Base-by-base conservation (phyloP, 441 rosid species). In the Capsella rubella region DNA sequence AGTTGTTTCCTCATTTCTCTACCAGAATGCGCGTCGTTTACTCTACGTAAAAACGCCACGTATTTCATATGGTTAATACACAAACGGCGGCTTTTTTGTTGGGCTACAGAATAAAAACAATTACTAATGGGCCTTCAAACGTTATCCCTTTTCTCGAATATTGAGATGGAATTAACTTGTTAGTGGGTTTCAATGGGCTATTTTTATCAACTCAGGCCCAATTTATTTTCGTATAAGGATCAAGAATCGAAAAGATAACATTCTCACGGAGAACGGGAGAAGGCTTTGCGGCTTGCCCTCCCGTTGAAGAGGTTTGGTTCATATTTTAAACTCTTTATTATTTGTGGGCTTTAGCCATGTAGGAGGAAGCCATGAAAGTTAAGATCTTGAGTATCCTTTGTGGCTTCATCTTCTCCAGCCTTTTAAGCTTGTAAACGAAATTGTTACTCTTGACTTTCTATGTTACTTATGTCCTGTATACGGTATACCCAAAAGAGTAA, bases 341-440 rank as follows among this genome's bases (percentile, higher is more conserved):
- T 21, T 21, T 21, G 25, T 21, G 25, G 25, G 25, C 25, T 21
- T 21, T 21, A 21, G 25, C 25, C 25, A 50, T 83, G 78, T 84
- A 82, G 86, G 82, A 35, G 67, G 73, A 57, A 71, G 68, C 42
- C 14, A 90, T 91, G 98, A 88, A 84, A 85, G 95, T 93, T 65
- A 90, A 91, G 83, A 73, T 91, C 69, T 79, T 93, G 78, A 89
- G 92, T 93, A 91, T 96, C 95, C 87, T 21, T 54, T 66, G 4
- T 45, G 16, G 40, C 55, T 29, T 64, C 52, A 42, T 60, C 53
- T 65, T 56, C 46, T 64, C 16, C 16, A 61, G 55, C 5, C 32
- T 54, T 56, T 37, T 32, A 32, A 8, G 8, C 6, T 32, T 32
- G 35, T 21, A 14, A 55, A 37, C n/a, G 9, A 46, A 39, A 35